These are phyloP conservation scores for Digitaria exilis DNA, from an alignment of 202 grass and related monocot genomes.

Conservation along the genomic window DNA sequence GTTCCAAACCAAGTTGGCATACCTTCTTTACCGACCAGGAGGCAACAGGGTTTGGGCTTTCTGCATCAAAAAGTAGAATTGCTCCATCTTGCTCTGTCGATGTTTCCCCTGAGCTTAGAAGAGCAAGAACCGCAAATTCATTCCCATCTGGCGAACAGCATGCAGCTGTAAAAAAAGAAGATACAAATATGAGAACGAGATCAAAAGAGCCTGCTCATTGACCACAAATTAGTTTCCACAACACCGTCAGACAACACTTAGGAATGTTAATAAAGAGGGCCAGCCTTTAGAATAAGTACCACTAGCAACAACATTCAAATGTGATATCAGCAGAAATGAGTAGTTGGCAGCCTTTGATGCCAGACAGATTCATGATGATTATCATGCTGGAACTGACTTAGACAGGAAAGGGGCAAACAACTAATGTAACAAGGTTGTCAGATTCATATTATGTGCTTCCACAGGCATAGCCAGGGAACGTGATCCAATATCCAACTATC, in stretches of 20 bases:
- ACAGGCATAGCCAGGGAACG: neutral
- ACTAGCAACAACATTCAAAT: neutral
- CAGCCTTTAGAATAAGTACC: neutral
- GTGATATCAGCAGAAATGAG: neutral
- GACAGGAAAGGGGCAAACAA: neutral
- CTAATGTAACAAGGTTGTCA: neutral
- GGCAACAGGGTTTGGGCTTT: conserved; percentile 58
- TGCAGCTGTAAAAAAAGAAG: conserved; percentile 60
- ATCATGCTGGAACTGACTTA: neutral
- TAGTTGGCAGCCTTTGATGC: neutral
- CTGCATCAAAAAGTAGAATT: conserved; percentile 77
- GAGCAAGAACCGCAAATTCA: conserved; percentile 72
- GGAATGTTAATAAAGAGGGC: neutral
- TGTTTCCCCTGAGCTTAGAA: conserved; percentile 45
- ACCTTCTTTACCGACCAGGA: conserved; percentile 91
- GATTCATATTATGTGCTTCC: conserved; percentile 10
- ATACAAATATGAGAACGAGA: conserved; percentile 31
- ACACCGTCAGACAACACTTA: neutral
- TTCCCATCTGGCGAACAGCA: conserved; percentile 53
- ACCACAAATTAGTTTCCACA: neutral
- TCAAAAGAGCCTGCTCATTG: neutral
- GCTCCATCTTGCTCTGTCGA: conserved; percentile 64
- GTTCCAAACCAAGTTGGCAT: conserved; percentile 13
- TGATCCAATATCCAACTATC: neutral
- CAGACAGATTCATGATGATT: neutral